phyloP scores from a whole-genome alignment of 2,329 filamentous ascomycete species.

The Scortechinia acanthostroma region DNA sequence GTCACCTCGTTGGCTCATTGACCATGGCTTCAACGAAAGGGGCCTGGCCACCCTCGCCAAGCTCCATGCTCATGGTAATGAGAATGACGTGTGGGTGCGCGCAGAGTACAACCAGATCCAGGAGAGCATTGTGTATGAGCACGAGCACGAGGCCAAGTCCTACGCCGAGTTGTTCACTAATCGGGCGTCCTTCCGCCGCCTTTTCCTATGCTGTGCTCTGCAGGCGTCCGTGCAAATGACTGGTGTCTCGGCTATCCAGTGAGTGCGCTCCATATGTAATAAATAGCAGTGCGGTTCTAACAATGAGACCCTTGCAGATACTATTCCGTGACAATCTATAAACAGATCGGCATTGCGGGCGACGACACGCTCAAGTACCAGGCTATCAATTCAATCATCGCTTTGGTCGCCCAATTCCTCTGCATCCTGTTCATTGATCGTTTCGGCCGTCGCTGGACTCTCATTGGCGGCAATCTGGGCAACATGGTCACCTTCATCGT shows the following conservation, averaged over 20 bases:
- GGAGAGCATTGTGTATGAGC: slow-evolving; percentile 51
- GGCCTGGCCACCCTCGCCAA: slow-evolving; percentile 48
- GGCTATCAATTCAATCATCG: slow-evolving; percentile 57
- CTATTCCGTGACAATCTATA: slow-evolving; percentile 49
- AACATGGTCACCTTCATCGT: slow-evolving; percentile 54
- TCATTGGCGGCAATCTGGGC: slow-evolving; percentile 48
- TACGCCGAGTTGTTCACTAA: slow-evolving; percentile 54
- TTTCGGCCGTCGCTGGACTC: slow-evolving; percentile 46
- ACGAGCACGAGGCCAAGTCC: slow-evolving; percentile 54
- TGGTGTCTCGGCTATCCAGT: slow-evolving; percentile 55
- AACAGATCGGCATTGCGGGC: slow-evolving; percentile 47
- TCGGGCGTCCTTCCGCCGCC: slow-evolving; percentile 51
- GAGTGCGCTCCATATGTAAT: too few species aligned
- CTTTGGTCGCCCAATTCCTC: slow-evolving; percentile 46
- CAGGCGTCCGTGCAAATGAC: slow-evolving; percentile 64
- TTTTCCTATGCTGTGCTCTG: slow-evolving; percentile 52
- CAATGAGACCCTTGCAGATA: too few species aligned
- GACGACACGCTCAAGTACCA: slow-evolving; percentile 55
- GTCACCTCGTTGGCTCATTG: slow-evolving; percentile 52
- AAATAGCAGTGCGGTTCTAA: too few species aligned
- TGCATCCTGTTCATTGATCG: slow-evolving; percentile 47
- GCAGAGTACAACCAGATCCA: slow-evolving; percentile 60
- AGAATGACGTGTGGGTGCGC: slow-evolving; percentile 49
- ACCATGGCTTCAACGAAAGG: slow-evolving; percentile 44
- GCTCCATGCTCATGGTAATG: slow-evolving; percentile 52